Evolutionary conservation across 2,329 filamentous ascomycete genomes (phyloP), one percentile per base, ranked within the genome.

Genomic region (Aspergillus chevalieri): DNA sequence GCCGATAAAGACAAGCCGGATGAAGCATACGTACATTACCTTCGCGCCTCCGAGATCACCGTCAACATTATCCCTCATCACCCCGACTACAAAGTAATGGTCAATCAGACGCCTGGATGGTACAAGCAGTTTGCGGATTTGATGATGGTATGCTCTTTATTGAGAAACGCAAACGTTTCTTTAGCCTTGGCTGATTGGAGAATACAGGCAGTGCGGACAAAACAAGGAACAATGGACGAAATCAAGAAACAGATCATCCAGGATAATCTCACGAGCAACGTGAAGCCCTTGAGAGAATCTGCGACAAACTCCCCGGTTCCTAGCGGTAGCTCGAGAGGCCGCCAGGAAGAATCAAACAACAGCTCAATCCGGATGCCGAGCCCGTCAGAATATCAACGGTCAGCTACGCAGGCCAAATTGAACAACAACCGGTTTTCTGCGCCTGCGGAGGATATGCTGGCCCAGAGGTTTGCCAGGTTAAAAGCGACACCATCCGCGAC

Each of bases 1-100:
- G 53, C 61, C 22, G 63, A 70, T 36, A 56, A 60, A 22, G 59
- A 66, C 24, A 58, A 70, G 33, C 81, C 84, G 4, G 89, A 93
- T 63, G 69, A 83, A 34, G 91, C 91, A 3, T 85, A 95, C 48
- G 81, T 86, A 56, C 87, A 95, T 53, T 97, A 92, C 63, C 79
- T 97, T 50, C 82, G 85, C 54, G 88, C 91, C 9, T 90, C 81
- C 52, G 84, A 90, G 50, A 86, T 96, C 48, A 80, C 87, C 12
- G 78, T 90, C 46, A 84, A 92, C 49, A 74, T 84, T 39, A 84
- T 97, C 22, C 87, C 88, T 2, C 78, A 77, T 33, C 89, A 95
- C 65, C 82, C 80, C 49, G 87, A 92, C 53, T 94, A 83, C 66
- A 79, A 82, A 24, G 76, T 79, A 46, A 73, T 90, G 50, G 80